phyloP scores from a whole-genome alignment of 352 stramenopile genomes.

The Globisporangium nagaii region DNA sequence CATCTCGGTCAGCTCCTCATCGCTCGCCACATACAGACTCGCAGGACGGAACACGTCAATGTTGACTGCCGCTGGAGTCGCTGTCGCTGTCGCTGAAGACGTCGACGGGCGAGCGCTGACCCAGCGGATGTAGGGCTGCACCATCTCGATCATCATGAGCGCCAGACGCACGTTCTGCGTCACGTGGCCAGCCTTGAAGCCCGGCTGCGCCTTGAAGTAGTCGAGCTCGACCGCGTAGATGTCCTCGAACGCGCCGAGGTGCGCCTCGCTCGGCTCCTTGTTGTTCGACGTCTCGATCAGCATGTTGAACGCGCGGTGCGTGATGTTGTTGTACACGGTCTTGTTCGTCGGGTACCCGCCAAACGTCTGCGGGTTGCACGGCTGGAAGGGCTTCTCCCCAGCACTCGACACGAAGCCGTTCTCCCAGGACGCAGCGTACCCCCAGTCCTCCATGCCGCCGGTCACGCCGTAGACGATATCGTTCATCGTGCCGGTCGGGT shows the following conservation, averaged over 20 bases:
- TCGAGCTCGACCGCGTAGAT: slow-evolving; percentile 66
- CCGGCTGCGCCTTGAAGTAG: slow-evolving; percentile 34
- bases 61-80: neutral
- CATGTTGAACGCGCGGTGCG: slow-evolving; percentile 94
- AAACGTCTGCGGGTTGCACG: slow-evolving; percentile 86
- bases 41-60: slow-evolving; percentile 35
- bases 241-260: slow-evolving; percentile 72
- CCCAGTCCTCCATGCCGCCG: slow-evolving; percentile 98
- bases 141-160: slow-evolving; percentile 93
- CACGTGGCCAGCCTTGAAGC: slow-evolving; percentile 86
- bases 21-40: slow-evolving; percentile 32
- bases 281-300: slow-evolving; percentile 93
- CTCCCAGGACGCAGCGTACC: slow-evolving; percentile 90
- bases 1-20: slow-evolving; percentile 39
- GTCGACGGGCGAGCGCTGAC: slow-evolving; percentile 23
- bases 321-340: slow-evolving; percentile 92
- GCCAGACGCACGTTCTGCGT: slow-evolving; percentile 93
- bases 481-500: slow-evolving; percentile 91
- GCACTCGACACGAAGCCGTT: slow-evolving; percentile 34
- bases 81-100: neutral
- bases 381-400: slow-evolving; percentile 42
- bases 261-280: slow-evolving; percentile 75
- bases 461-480: slow-evolving; percentile 95
- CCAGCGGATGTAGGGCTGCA: slow-evolving; percentile 91
- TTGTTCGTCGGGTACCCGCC: slow-evolving; percentile 88